Conservation (phyloP, 2,329 filamentous ascomycete genomes). For the Xylaria sp. region DNA sequence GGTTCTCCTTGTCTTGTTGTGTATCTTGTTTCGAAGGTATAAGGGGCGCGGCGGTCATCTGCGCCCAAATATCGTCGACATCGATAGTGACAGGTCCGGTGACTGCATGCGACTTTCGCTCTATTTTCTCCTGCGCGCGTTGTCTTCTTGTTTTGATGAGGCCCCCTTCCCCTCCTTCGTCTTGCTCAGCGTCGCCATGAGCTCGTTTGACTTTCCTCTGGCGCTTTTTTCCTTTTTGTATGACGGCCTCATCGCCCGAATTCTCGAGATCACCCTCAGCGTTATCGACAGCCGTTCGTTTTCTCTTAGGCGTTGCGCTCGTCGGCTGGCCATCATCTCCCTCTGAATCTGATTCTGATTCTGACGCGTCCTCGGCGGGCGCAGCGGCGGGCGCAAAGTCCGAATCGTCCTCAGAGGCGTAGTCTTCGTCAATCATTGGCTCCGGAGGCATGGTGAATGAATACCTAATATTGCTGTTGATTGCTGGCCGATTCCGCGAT, state of each 20-base stretch:
- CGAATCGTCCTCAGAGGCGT: constrained; percentile 77
- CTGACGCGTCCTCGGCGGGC: constrained; percentile 58
- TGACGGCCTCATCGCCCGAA: constrained; percentile 78
- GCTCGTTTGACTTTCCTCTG: constrained; percentile 60
- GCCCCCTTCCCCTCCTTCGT: constrained; percentile 69
- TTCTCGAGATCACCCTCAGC: constrained; percentile 67
- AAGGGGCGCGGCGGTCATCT: constrained; percentile 66
- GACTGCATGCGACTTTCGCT: constrained; percentile 63
- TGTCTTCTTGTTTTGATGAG: constrained; percentile 79
- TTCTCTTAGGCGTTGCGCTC: constrained; percentile 47
- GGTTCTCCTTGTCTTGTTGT: constrained; percentile 37
- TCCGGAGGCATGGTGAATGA: constrained; percentile 57
- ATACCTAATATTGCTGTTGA: not conserved
- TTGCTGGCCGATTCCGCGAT: not conserved
- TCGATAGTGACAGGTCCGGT: constrained; percentile 74
- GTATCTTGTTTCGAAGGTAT: constrained; percentile 47
- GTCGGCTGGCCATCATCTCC: constrained; percentile 45
- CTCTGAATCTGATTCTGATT: constrained; percentile 66
- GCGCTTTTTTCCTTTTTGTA: constrained; percentile 69
- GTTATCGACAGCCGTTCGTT: constrained; percentile 44
- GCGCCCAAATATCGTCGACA: constrained; percentile 76
- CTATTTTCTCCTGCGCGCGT: constrained; percentile 72
- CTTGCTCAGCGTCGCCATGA: constrained; percentile 53
- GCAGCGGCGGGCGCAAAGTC: constrained; percentile 74
- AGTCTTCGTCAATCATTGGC: constrained; percentile 61